Base-by-base conservation (phyloP, 768 basidiomycete genomes). In the Cystoderma amianthinum region DNA sequence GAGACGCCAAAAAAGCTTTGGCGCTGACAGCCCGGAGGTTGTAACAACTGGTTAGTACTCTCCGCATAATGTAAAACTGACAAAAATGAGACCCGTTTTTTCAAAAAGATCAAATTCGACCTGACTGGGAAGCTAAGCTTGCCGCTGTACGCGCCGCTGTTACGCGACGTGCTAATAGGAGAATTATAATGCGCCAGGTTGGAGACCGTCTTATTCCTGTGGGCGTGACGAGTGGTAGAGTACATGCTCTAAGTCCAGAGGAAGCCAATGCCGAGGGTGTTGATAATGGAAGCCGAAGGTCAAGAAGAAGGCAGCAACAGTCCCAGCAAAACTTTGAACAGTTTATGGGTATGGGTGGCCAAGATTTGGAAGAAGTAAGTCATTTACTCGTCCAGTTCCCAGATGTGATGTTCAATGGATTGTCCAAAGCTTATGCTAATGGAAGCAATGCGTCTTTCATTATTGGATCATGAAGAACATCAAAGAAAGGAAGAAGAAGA, bases 171-270 rank as follows among this genome's bases (percentile, higher is more conserved):
- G 96, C 96, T 6, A 94, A 95, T 57, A 74, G 96, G 54, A 77
- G 96, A 34, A 95, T 98, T 59, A 86, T 99, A 42, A 98, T 99
- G 93, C 82, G 96, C 33, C 92, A 97, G 62, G 91, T 98, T 22
- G 96, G 96, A 42, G 96, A 98, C 62, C 80, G 94, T 23, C 83
- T 99, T 41, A 87, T 99, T 45, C 96, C 96, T 21, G 90, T 99
- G 17, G 96, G 96, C 19, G 88, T 96, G 46, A 94, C 93, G 2
- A 93, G 90, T 51, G 92, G 82, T 44, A 77, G 89, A 17, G 78
- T 86, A 40, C 85, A 85, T 50, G 65, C 83, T 20, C 65, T 90
- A 23, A 68, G 69, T 20, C 69, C 77, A 15, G 72, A 82, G 43
- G 82, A 82, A 44, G 75, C 64, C n/a, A 68, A 68, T 40, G 66